These are phyloP conservation scores for Wickerhamiella spandovensis DNA, from an alignment of 805 yeast species.

Conservation along the genomic window DNA sequence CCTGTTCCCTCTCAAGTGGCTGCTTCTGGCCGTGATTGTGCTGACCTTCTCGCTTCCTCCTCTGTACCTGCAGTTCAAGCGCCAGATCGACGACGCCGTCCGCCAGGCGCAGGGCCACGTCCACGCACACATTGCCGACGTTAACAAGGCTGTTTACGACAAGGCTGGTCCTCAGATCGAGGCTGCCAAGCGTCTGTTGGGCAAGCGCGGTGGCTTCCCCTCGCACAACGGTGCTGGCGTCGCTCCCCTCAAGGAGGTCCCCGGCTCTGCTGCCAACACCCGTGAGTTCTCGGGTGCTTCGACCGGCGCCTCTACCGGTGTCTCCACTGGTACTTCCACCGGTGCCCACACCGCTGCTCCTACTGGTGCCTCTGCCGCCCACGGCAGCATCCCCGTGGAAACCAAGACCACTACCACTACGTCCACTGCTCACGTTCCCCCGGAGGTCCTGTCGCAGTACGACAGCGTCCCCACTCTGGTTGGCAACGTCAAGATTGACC, in stretches of 20 bases:
- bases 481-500: constrained; percentile 22
- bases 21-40: constrained; percentile 44
- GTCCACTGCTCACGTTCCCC: constrained; percentile 7
- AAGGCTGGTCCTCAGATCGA: constrained; percentile 27
- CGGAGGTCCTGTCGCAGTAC: constrained; percentile 14
- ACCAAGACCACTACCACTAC: not conserved
- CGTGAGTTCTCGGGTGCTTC: not conserved
- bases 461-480: constrained; percentile 23
- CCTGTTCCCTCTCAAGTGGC: constrained; percentile 57
- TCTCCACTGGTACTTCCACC: constrained; percentile 12
- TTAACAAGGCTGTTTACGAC: constrained; percentile 17
- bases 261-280: constrained; percentile 19
- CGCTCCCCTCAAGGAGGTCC: constrained; percentile 14
- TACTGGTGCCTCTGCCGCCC: constrained; percentile 3
- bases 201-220: constrained; percentile 27
- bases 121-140: constrained; percentile 16
- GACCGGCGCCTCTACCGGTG: constrained; percentile 12
- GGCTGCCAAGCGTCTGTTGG: constrained; percentile 20
- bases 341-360: not conserved
- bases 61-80: constrained; percentile 58
- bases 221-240: constrained; percentile 7
- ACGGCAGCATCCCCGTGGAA: constrained; percentile 6
- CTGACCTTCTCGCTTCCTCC: constrained; percentile 63
- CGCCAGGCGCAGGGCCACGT: constrained; percentile 16
- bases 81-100: constrained; percentile 49